phyloP scores from a whole-genome alignment of 164 flowering plant genomes.

The Umbellularia californica region DNA sequence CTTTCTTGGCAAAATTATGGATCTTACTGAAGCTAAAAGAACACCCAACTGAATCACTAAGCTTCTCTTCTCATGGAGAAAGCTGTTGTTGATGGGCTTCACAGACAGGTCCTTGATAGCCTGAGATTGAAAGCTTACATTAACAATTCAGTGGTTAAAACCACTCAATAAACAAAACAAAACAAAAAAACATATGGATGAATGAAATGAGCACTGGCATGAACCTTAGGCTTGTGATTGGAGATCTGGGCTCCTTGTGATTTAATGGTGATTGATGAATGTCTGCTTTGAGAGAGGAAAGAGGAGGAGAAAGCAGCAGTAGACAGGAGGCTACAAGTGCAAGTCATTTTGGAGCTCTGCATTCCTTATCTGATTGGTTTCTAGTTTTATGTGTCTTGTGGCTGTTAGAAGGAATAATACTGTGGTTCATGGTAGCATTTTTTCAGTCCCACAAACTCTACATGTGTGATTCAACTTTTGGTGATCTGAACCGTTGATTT shows the following conservation, averaged over 20 bases:
- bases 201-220: background rate
- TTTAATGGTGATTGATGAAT: conserved; percentile 19
- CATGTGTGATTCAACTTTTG: too few relatives aligned
- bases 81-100: conserved; percentile 18
- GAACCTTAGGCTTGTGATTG: conserved; percentile 25
- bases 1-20: background rate
- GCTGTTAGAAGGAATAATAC: too few relatives aligned
- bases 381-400: background rate
- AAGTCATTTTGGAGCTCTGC: conserved; percentile 34
- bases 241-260: conserved; percentile 19
- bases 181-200: background rate
- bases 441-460: too few relatives aligned
- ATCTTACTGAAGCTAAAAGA: conserved; percentile 49
- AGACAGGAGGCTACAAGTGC: conserved; percentile 30
- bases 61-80: conserved; percentile 17
- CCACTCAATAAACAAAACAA: background rate
- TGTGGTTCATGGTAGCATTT: too few relatives aligned
- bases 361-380: conserved; percentile 20
- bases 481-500: too few relatives aligned
- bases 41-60: conserved; percentile 54
- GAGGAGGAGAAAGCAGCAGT: conserved; percentile 42
- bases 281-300: conserved; percentile 14
- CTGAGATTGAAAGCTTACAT: conserved; percentile 14
- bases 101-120: background rate
- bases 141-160: background rate